These are phyloP conservation scores for Ceratocystis colombiana DNA, from an alignment of 2,329 filamentous ascomycete species.

Conservation along the genomic window DNA sequence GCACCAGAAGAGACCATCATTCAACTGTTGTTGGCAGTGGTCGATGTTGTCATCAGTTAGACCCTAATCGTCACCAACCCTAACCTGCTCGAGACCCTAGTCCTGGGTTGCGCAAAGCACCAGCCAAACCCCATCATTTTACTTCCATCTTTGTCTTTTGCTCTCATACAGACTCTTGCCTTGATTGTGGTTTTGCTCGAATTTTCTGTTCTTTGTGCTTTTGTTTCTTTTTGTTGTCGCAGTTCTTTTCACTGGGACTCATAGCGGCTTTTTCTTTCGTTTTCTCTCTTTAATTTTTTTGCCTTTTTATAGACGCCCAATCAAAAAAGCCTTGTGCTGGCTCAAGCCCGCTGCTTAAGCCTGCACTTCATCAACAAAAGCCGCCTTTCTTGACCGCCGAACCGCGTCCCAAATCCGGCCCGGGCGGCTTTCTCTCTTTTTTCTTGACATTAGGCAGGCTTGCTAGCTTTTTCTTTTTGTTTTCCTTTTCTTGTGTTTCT, in stretches of 20 bases:
- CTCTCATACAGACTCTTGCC: neutral
- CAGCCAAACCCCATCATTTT: neutral
- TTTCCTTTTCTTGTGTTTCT: neutral
- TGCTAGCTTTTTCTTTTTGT: neutral
- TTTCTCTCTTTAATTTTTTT: constrained; percentile 5
- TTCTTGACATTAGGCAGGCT: neutral
- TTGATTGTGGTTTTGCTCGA: neutral
- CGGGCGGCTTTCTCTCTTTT: constrained; percentile 4
- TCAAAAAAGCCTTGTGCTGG: neutral
- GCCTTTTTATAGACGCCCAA: neutral
- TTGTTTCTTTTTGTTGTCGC: neutral
- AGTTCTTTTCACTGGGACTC: neutral
- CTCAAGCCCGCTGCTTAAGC: neutral
- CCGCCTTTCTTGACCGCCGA: neutral
- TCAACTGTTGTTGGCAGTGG: too few relatives aligned
- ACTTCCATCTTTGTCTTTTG: neutral
- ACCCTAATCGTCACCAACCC: neutral
- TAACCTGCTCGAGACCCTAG: too few relatives aligned
- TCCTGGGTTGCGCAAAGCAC: too few relatives aligned
- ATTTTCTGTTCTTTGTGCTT: neutral
- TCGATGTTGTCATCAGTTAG: neutral
- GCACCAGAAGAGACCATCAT: too few relatives aligned
- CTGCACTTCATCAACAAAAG: neutral
- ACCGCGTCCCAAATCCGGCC: constrained; percentile 1
- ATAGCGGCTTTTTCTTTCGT: neutral